Conservation (phyloP, 345 rosid genomes). For the Excoecaria cochinchinensis region DNA sequence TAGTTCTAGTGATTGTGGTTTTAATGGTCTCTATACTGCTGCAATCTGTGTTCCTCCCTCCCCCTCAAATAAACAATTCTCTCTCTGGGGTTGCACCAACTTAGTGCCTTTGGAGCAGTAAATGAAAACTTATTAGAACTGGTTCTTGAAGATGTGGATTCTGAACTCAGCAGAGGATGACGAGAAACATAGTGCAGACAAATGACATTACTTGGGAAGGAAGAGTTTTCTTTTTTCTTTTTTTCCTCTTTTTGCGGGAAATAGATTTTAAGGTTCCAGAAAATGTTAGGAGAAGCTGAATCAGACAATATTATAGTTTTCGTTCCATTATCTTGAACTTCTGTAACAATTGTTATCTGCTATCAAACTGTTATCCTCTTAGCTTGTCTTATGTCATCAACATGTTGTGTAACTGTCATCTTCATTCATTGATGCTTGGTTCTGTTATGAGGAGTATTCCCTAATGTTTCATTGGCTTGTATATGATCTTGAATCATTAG, state of each 20-base stretch:
- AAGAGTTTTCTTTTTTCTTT: no score
- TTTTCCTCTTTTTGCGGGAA: no score
- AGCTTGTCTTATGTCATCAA: neutral
- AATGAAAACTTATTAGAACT: neutral
- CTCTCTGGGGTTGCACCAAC: neutral
- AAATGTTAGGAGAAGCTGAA: neutral
- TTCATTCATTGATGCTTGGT: conserved; percentile 1
- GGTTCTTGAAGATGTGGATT: neutral
- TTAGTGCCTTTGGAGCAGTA: neutral
- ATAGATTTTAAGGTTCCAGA: no score
- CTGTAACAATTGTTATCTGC: neutral
- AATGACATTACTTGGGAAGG: neutral
- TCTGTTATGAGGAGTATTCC: conserved; percentile 6
- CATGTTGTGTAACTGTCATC: neutral
- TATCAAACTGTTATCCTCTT: neutral
- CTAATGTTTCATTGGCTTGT: conserved; percentile 12
- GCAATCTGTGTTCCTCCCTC: neutral
- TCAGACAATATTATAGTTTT: neutral
- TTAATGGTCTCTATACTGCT: neutral
- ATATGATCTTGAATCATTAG: conserved; percentile 36
- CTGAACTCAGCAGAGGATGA: neutral
- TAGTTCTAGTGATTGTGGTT: neutral
- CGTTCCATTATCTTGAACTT: neutral
- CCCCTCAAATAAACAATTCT: neutral
- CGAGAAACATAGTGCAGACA: conserved; percentile 1